Percentiles rank a stretch among this genome's conserved stretches.
Evolutionary conservation across 1,139 yeast species (phyloP).

Genomic region (Pichiaceae sp.): DNA sequence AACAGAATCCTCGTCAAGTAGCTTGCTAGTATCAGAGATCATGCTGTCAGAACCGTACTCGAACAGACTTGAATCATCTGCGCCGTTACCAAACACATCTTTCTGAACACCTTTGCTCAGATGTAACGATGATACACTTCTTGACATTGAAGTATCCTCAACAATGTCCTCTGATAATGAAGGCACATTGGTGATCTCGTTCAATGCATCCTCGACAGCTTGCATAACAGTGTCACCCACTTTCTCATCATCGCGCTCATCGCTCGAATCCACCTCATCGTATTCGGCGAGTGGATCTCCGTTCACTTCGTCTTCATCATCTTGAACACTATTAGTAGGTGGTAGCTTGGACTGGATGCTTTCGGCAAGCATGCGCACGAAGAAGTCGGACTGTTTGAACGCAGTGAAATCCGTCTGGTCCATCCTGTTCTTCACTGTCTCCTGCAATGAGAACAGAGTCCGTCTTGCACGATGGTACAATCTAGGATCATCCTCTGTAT

Average conservation of each 20-base stretch:
- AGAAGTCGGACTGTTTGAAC: slow-evolving; percentile 46
- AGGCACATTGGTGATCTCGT: slow-evolving; percentile 41
- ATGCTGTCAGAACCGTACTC: slow-evolving; percentile 9
- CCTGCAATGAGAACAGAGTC: slow-evolving; percentile 49
- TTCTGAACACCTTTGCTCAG: slow-evolving; percentile 24
- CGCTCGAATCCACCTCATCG: slow-evolving; percentile 17
- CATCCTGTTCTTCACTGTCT: slow-evolving; percentile 39
- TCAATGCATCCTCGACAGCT: slow-evolving; percentile 68
- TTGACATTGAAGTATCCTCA: slow-evolving; percentile 2
- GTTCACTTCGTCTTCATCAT: slow-evolving; percentile 13
- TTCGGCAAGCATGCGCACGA: slow-evolving; percentile 36
- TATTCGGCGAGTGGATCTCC: slow-evolving; percentile 24
- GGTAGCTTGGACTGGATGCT: slow-evolving; percentile 16
- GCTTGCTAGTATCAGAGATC: slow-evolving; percentile 2
- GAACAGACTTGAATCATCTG: slow-evolving; percentile 15
- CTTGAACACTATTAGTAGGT: background rate
- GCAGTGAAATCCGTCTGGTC: slow-evolving; percentile 42
- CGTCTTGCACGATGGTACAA: slow-evolving; percentile 43
- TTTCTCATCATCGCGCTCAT: slow-evolving; percentile 15
- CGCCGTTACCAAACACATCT: slow-evolving; percentile 30
- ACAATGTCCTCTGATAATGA: background rate
- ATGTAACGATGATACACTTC: slow-evolving; percentile 12
- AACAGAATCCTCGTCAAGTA: slow-evolving; percentile 9
- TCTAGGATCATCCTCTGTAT: slow-evolving; percentile 13
- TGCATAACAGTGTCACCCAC: slow-evolving; percentile 39